These are phyloP conservation scores for Metschnikowia aberdeeniae DNA, from an alignment of 805 yeast genomes.

Conservation along the genomic window DNA sequence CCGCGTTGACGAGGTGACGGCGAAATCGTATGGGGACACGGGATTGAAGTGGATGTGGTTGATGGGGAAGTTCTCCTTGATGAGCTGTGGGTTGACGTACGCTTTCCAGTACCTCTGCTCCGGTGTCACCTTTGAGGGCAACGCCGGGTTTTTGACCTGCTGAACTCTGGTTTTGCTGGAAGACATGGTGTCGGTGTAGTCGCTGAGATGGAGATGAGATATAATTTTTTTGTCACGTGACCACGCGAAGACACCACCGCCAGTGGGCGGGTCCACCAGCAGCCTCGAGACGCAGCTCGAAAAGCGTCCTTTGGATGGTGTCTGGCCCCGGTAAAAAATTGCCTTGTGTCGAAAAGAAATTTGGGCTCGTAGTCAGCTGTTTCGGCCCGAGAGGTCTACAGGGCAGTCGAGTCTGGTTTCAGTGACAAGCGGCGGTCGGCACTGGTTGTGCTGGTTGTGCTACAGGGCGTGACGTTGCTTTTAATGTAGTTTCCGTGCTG, in stretches of 20 bases:
- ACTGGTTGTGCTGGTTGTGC: no score
- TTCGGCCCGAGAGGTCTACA: no score
- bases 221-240: slow-evolving; percentile 12
- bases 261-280: no score
- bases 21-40: slow-evolving; percentile 81
- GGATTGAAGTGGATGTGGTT: slow-evolving; percentile 88
- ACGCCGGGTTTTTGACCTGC: slow-evolving; percentile 64
- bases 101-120: slow-evolving; percentile 95
- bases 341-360: no score
- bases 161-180: slow-evolving; percentile 62
- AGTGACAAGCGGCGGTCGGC: no score
- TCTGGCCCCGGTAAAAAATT: no score
- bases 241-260: not conserved
- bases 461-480: no score
- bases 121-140: slow-evolving; percentile 83
- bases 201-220: slow-evolving; percentile 4
- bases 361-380: no score
- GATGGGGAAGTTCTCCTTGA: slow-evolving; percentile 90
- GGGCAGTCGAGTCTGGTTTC: no score
- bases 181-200: slow-evolving; percentile 52
- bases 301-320: no score
- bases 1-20: slow-evolving; percentile 86
- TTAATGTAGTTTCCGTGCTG: no score
- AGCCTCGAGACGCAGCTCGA: no score
- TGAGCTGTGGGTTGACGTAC: slow-evolving; percentile 76